Conservation (phyloP, 768 basidiomycete genomes). For the Phylloporus sp. region DNA sequence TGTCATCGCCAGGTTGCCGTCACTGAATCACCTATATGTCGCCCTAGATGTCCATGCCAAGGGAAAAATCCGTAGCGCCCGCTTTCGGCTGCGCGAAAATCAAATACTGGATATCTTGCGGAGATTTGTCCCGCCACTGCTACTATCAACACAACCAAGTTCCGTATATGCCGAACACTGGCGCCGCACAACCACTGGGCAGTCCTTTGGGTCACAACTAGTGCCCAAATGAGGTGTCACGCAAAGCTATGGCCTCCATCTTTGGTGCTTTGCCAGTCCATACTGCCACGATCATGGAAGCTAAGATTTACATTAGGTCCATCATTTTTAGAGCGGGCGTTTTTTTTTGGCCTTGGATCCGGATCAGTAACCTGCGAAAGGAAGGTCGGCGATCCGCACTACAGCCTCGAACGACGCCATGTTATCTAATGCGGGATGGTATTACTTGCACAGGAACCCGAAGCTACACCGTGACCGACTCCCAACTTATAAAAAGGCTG, state of each 20-base stretch:
- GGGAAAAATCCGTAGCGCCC: background rate
- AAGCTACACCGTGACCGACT: too few relatives aligned
- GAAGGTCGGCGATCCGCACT: background rate
- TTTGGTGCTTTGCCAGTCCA: background rate
- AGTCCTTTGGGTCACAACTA: background rate
- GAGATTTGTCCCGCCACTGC: background rate
- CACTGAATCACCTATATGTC: background rate
- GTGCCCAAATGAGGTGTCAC: too few relatives aligned
- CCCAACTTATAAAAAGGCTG: slow-evolving; percentile 1
- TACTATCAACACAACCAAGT: background rate
- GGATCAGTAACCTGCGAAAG: too few relatives aligned
- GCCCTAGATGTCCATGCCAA: background rate
- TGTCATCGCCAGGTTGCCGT: background rate
- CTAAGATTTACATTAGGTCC: background rate
- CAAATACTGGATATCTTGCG: background rate
- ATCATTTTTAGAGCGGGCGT: background rate
- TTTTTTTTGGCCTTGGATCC: background rate
- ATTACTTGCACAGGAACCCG: background rate
- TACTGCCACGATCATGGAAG: too few relatives aligned
- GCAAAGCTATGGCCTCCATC: background rate
- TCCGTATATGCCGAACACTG: background rate
- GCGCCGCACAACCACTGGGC: background rate
- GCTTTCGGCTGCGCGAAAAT: background rate
- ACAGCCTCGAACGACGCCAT: background rate
- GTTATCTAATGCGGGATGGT: background rate